Base-by-base conservation (phyloP, 2,329 filamentous ascomycete species). In the Colletotrichum orchidophilum region DNA sequence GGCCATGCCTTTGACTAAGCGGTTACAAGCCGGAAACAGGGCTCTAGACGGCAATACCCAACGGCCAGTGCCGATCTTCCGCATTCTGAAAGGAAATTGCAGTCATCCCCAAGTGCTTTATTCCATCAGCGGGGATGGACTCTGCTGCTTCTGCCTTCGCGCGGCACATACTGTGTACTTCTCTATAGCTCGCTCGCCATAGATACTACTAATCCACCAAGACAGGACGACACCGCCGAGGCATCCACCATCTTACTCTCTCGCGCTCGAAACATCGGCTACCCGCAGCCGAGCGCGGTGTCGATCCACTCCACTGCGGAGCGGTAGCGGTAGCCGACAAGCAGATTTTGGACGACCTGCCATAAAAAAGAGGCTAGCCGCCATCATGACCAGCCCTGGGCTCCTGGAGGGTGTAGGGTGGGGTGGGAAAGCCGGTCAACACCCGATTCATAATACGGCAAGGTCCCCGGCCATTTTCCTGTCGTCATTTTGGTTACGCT, bases 241-340 rank as follows among this genome's bases (percentile, higher is more conserved):
- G 63, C 55, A 66, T 55, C 55, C 11, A 52, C 49, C n/a, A n/a
- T 18, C 49, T 3, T 6, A 21, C 6, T 21, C 3, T 9, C 49
- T 29, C 65, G 64, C 52, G 35, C 39, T 68, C 64, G 63, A 70
- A 70, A 54, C 69, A 69, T 68, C 46, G 64, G 69, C 42, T 49
- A n/a, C 46, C 58, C 52, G 59, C 42, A 60, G 64, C 69, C 69
- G 69, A 71, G 59, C 64, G 66, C 69, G 58, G 69, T 63, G 46
- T 68, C 64, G 69, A 71, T 71, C 69, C 64, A 63, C 69, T 69
- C 69, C 64, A 71, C 64, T 54, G 58, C 64, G 53, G 69, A 68
- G 63, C 64, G 64, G 53, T 63, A 57, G 52, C 59, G 27, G 53
- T 67, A 68, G 65, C 64, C 52, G 66, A 53, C 21, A 35, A 55